These are phyloP conservation scores for Catharanthus roseus DNA, from an alignment of 257 asterid genomes.

Conservation along the genomic window DNA sequence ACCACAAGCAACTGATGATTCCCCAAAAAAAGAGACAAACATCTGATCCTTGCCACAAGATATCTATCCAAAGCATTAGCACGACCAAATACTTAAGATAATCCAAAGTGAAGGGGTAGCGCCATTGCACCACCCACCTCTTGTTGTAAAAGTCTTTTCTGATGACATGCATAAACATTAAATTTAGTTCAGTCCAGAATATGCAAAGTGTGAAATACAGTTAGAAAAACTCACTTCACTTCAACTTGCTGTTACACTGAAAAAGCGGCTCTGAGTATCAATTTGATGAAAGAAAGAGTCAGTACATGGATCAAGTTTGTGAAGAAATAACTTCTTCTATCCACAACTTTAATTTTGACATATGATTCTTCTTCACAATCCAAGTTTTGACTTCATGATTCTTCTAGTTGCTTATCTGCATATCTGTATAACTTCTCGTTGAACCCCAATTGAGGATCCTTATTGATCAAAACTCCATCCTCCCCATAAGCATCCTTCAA, in stretches of 20 bases:
- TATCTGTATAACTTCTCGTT: conserved; percentile 51
- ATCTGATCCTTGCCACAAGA: neutral
- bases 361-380: too few species aligned
- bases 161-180: neutral
- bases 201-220: too few species aligned
- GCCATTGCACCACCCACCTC: too few species aligned
- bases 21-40: neutral
- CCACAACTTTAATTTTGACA: neutral
- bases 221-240: neutral
- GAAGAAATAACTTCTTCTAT: neutral
- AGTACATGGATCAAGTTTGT: too few species aligned
- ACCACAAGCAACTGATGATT: neutral
- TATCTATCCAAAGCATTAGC: neutral
- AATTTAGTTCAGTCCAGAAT: neutral
- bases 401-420: conserved; percentile 57
- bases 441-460: conserved; percentile 78
- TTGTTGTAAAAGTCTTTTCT: too few species aligned
- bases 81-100: neutral
- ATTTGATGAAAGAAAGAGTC: neutral
- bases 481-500: conserved; percentile 79
- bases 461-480: conserved; percentile 52
- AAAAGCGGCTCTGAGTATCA: neutral
- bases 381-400: conserved; percentile 14
- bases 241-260: neutral
- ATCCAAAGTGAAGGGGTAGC: too few species aligned